Percentiles rank a stretch among this genome's conserved stretches.
phyloP scores from a whole-genome alignment of 1,284 basidiomycete species.

The Inonotus obliquus region DNA sequence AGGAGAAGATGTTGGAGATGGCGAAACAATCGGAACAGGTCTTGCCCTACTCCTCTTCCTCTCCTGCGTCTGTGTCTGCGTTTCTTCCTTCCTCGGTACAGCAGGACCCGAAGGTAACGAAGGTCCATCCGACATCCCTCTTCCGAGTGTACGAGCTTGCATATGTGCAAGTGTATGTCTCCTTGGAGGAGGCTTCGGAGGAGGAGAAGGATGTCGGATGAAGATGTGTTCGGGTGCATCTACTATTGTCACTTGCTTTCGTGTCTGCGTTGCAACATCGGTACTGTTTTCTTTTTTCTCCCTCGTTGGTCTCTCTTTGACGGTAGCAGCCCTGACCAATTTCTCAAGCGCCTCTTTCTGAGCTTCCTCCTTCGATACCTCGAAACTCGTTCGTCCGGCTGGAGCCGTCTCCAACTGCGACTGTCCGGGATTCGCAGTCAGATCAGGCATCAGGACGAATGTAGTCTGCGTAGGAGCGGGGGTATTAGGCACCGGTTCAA shows the following conservation, averaged over 20 bases:
- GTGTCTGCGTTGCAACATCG: neutral
- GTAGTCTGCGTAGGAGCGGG: neutral
- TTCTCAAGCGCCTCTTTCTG: neutral
- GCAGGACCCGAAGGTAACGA: neutral
- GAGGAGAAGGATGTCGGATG: neutral
- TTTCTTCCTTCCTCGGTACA: neutral
- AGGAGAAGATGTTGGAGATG: neutral
- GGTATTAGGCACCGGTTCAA: neutral
- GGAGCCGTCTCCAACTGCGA: neutral
- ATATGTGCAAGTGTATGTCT: slow-evolving; percentile 7
- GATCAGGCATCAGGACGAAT: neutral
- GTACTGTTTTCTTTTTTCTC: neutral
- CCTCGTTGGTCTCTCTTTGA: neutral
- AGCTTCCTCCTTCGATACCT: neutral
- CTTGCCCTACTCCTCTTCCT: neutral
- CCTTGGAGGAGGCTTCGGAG: neutral
- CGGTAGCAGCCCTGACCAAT: neutral
- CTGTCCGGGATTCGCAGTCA: neutral
- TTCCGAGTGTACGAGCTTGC: neutral
- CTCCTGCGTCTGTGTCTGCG: neutral
- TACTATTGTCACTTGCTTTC: neutral
- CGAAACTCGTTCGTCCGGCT: neutral
- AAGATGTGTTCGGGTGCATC: neutral
- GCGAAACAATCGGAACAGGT: neutral
- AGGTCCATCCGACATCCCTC: neutral